These are phyloP conservation scores for Tulasnella sp. DNA, from an alignment of 768 basidiomycete genomes.

Conservation along the genomic window DNA sequence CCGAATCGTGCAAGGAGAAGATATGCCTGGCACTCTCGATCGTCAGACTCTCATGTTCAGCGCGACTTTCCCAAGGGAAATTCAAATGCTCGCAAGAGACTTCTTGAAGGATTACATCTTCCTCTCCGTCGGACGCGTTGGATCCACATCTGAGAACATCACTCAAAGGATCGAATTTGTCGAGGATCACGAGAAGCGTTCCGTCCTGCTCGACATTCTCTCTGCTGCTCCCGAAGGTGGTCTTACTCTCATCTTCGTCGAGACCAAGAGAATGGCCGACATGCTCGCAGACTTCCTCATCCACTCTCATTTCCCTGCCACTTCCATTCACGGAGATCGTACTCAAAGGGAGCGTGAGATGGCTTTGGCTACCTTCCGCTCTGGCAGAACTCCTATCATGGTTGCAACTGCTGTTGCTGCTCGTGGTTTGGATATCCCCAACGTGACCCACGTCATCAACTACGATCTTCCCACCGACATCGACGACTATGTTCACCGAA, in stretches of 20 bases:
- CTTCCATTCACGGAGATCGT: constrained; percentile 96
- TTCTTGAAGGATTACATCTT: constrained; percentile 98
- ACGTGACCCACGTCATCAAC: constrained; percentile 97
- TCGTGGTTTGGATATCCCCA: constrained; percentile 97
- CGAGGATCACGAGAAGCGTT: constrained; percentile 93
- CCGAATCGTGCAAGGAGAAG: constrained; percentile 92
- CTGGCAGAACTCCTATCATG: constrained; percentile 86
- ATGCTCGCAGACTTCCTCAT: constrained; percentile 94
- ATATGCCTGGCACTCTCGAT: constrained; percentile 87
- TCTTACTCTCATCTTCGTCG: constrained; percentile 91
- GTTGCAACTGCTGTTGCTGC: constrained; percentile 98
- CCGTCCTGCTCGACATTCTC: constrained; percentile 87
- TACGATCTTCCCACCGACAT: constrained; percentile 97
- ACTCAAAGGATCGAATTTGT: constrained; percentile 98
- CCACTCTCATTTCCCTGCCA: constrained; percentile 68
- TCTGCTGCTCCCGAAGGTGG: constrained; percentile 60
- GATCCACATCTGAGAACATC: constrained; percentile 98
- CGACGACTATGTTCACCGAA: constrained; percentile 97
- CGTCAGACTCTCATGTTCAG: constrained; percentile 99
- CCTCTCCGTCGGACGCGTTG: constrained; percentile 95
- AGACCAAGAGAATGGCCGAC: constrained; percentile 99
- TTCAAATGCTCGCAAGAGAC: constrained; percentile 90
- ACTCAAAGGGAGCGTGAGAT: constrained; percentile 95
- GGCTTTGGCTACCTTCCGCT: constrained; percentile 90
- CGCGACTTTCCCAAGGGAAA: constrained; percentile 97